Base-by-base conservation (phyloP, 306 rosid genomes). In the Ormosia semicastrata region DNA sequence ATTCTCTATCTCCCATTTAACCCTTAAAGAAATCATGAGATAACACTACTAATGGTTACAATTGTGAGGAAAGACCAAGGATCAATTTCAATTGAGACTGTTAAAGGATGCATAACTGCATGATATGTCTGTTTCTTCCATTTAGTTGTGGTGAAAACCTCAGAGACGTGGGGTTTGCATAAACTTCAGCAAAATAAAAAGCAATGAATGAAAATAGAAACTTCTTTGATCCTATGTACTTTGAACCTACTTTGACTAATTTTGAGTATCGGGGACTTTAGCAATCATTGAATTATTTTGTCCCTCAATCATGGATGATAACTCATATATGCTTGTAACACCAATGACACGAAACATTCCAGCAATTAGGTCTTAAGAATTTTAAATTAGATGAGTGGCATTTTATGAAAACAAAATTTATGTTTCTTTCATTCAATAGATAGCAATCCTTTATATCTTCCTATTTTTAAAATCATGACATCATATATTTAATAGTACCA, bases 11-110 rank as follows among this genome's bases (percentile, higher is more conserved):
- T n/a, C 46, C 72, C 40, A 71, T 14, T 56, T 4, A 13, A 46
- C 34, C 32, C 73, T n/a, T n/a, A n/a, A n/a, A n/a, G n/a, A n/a
- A n/a, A n/a, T 32, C 69, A 15, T 67, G 39, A 50, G 81, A 60
- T 62, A 67, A 69, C 24, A 39, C 34, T 66, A 33, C 47, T 9
- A 60, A 43, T 54, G 66, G 53, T 67, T 44, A 69, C 60, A 68
- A 68, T 68, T 62, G 33, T 52, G 69, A 74, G 66, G 15, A 36
- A 34, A 74, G 34, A 83, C 69, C 59, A 82, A 62, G 69, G 59
- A n/a, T n/a, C n/a, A 68, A 62, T 57, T 40, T 47, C 72, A 85
- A 60, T 41, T 8, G 66, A 49, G 18, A 33, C 65, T 29, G 57
- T 40, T 70, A 40, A 76, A 77, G 36, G 71, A 71, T 63, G 37